Evolutionary conservation across 805 yeast genomes (phyloP), one percentile per base, ranked within the genome.

Genomic region (Yarrowia porcina): DNA sequence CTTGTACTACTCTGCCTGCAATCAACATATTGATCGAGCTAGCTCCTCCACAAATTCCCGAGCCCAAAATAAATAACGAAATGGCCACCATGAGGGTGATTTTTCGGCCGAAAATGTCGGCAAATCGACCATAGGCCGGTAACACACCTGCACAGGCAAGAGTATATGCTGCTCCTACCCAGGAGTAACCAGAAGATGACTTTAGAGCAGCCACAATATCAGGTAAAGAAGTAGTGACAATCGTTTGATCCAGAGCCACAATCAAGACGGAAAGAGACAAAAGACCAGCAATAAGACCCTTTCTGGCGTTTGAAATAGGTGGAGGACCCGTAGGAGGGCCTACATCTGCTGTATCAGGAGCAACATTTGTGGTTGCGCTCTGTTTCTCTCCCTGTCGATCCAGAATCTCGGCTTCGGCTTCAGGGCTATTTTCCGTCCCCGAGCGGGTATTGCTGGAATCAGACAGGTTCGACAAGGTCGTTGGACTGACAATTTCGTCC

Each of bases 1-100:
- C 91, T 63, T 83, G 83, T 13, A 86, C 72, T 9, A 82, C 84
- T 70, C 90, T 75, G 0, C 88, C 90, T 3, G 82, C 89, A 65
- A 86, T 86, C 44, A 86, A 73, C 81, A 82, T 80, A 66, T 79
- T 75, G 84, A 86, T 85, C 21, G 44, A 56, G 27, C 23, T 59
- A 39, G 66, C 52, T 21, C 66, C 66, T 0, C 86, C 90, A 56
- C 79, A 75, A 7, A 79, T 59, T 6, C 77, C 66, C 61, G 80
- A 77, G 12, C 82, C 82, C 9, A 77, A 25, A 13, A 74, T 72
- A 64, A 80, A 79, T 59, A 78, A 70, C 15, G 69, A 66, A 44
- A 76, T 72, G 2, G 81, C 77, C 15, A 72, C 67, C 54, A 78
- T 61, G 27, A 78, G 66, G 7, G 77, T 73, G 39, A 69, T 69